Evolutionary conservation across 2,329 filamentous ascomycete species (phyloP), one percentile per base, ranked within the genome.

Genomic region (Teratosphaeria nubilosa): DNA sequence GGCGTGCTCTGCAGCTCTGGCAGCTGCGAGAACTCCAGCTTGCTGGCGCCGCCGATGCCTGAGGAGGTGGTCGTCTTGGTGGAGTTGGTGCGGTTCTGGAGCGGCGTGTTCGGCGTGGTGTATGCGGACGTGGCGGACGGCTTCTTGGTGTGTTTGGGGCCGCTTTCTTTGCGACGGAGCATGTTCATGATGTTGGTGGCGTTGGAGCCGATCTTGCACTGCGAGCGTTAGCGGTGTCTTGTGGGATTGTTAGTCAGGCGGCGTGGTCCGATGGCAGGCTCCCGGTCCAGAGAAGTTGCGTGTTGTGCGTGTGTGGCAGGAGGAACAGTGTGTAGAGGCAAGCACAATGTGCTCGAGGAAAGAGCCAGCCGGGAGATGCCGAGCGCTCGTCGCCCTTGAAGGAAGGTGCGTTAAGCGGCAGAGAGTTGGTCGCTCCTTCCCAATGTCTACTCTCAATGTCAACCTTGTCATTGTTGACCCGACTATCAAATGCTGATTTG

Each of bases 1-100:
- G 66, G 66, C 16, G 66, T 68, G 63, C 65, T 67, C 63, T 65
- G 55, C 13, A 68, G 59, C 51, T 67, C 65, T 10, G 66, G 66
- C 16, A 68, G 59, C 27, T 30, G 27, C 2, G 27, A 30, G 59
- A 68, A 68, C 7, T 59, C 58, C 5, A 62, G 27, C 27, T 30
- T 60, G 22, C 59, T 64, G 25, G 59, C 65, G 51, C 20, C 51
- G 13, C 22, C 41, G 48, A 56, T 56, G 51, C 58, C 57, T 16
- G 58, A 52, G 14, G 63, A 59, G n/a, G 64, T 64, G 31, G 56
- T 48, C 55, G 52, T 57, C 45, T 53, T 62, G 16, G 57, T 61
- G 31, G 62, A 62, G 50, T 65, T 64, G 13, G 61, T 64, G 50
- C 63, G 63, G 51, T 65, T 61, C 27, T 60, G 55, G 27, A 66